Evolutionary conservation across 2,329 filamentous ascomycete species (phyloP).

Genomic region (Cordyceps javanica): DNA sequence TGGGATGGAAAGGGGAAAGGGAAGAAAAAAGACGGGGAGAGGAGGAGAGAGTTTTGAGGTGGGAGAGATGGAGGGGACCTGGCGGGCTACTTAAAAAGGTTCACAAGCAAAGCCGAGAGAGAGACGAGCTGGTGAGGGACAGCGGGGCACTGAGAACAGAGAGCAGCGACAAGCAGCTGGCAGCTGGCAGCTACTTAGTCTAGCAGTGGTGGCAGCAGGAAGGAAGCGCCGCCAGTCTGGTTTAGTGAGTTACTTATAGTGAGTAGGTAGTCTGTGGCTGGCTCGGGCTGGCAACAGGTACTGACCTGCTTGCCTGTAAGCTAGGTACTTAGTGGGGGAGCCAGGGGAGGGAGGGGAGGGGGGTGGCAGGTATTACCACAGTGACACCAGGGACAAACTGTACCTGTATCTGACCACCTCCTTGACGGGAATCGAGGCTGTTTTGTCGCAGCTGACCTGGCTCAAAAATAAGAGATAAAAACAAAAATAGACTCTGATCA

Average conservation of each 20-base stretch:
- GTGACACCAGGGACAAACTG: background rate
- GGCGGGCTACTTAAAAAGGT: slow-evolving; percentile 8
- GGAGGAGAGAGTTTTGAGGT: background rate
- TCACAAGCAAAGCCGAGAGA: slow-evolving; percentile 8
- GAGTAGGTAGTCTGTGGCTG: too few species aligned
- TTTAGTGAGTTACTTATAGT: too few species aligned
- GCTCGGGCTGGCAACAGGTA: background rate
- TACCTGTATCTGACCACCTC: background rate
- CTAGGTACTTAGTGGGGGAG: background rate
- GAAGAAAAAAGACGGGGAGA: background rate
- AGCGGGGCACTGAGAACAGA: slow-evolving; percentile 9
- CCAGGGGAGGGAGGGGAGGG: background rate
- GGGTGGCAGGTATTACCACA: background rate
- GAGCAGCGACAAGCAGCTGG: background rate
- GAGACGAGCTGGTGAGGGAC: slow-evolving; percentile 11
- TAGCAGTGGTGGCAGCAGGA: background rate
- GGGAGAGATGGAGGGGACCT: slow-evolving; percentile 7
- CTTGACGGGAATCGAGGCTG: background rate
- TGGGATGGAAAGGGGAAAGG: background rate
- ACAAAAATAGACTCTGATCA: background rate
- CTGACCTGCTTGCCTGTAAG: background rate
- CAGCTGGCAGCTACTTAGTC: background rate
- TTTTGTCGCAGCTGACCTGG: background rate
- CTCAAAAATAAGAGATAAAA: too few species aligned
- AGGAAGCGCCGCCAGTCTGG: background rate